phyloP scores from a whole-genome alignment of 768 basidiomycete genomes.

The Rubroboletus pulcherrimus region DNA sequence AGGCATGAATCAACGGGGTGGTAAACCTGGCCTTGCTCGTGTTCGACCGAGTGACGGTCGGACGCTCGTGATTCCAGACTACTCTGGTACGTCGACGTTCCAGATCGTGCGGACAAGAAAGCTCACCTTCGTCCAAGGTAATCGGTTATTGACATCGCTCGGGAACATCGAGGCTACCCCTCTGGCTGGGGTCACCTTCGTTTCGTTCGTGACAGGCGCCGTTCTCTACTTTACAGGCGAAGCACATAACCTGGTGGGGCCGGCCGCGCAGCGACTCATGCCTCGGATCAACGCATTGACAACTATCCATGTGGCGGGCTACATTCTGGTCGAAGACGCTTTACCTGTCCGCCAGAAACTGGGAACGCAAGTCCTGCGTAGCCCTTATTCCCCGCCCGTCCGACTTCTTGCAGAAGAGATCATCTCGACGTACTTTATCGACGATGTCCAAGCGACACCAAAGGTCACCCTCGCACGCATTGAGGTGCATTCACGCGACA shows the following conservation, averaged over 20 bases:
- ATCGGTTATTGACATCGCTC: slow-evolving; percentile 57
- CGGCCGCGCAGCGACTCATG: slow-evolving; percentile 44
- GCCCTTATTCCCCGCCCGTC: slow-evolving; percentile 61
- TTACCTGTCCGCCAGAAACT: slow-evolving; percentile 50
- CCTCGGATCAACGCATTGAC: slow-evolving; percentile 53
- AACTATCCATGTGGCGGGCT: slow-evolving; percentile 48
- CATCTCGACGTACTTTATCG: slow-evolving; percentile 27
- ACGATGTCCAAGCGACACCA: slow-evolving; percentile 21
- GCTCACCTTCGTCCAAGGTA: slow-evolving; percentile 37
- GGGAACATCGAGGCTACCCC: slow-evolving; percentile 62
- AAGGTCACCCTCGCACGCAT: slow-evolving; percentile 34
- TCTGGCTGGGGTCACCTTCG: slow-evolving; percentile 52
- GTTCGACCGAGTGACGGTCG: slow-evolving; percentile 50
- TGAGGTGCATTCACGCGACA: slow-evolving; percentile 40
- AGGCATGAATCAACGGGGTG: slow-evolving; percentile 67
- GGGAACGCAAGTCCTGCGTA: slow-evolving; percentile 28
- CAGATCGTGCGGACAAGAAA: not conserved
- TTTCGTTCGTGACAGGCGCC: slow-evolving; percentile 50
- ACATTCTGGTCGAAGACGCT: slow-evolving; percentile 49
- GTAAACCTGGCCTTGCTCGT: slow-evolving; percentile 56
- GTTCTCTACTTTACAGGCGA: slow-evolving; percentile 64
- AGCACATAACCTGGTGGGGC: slow-evolving; percentile 48
- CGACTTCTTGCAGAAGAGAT: slow-evolving; percentile 51
- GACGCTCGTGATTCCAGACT: slow-evolving; percentile 60
- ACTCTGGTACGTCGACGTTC: slow-evolving; percentile 38